A percentile compares a stretch with the other conserved stretches of the same genome.
Evolutionary conservation across 768 basidiomycete species (phyloP).

Genomic region (Sporobolomyces phaffii): DNA sequence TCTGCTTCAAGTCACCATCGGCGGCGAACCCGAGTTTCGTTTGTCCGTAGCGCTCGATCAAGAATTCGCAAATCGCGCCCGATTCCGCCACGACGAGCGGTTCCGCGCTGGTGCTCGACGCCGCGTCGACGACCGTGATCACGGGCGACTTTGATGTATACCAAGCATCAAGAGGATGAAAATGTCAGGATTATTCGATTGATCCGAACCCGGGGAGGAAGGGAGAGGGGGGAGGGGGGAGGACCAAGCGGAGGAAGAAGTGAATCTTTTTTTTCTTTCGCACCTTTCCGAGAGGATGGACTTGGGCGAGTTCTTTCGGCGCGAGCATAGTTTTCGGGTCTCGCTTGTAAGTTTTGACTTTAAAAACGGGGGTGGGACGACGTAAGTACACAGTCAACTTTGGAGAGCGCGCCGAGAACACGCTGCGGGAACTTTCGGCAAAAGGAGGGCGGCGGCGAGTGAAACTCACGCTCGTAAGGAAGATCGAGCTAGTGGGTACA

Average conservation of each 20-base stretch:
- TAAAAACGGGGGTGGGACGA: no score
- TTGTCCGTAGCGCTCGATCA: conserved; percentile 36
- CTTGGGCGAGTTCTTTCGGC: conserved; percentile 5
- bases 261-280: no score
- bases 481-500: conserved; percentile 20
- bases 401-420: background rate
- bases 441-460: no score
- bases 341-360: conserved; percentile 35
- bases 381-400: background rate
- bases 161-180: background rate
- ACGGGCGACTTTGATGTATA: conserved; percentile 33
- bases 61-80: conserved; percentile 34
- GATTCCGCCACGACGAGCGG: conserved; percentile 32
- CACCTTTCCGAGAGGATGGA: conserved; percentile 33
- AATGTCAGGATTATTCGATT: no score
- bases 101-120: background rate
- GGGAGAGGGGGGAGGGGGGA: background rate
- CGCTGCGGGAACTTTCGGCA: background rate
- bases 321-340: conserved; percentile 15
- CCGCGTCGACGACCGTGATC: conserved; percentile 16
- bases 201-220: no score
- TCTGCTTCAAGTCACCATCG: background rate
- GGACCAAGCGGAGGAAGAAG: no score
- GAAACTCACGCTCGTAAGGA: conserved; percentile 19
- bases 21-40: conserved; percentile 6